Percentiles rank a stretch among this genome's conserved stretches.
Conservation (phyloP, 78 protist species). For the Planoprotostelium fungivorum region DNA sequence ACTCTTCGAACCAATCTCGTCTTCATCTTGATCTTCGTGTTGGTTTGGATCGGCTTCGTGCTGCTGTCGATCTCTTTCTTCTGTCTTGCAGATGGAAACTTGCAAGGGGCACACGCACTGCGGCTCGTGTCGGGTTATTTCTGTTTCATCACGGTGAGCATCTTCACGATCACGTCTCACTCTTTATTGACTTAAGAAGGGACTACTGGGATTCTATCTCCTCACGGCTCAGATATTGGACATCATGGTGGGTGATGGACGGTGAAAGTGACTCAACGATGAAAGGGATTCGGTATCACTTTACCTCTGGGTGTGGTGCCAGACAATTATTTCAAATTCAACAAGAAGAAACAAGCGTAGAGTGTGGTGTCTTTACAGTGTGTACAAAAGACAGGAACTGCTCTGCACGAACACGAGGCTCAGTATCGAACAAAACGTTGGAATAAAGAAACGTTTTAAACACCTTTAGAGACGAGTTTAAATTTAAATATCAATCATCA, state of each 20-base stretch:
- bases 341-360: too few relatives aligned
- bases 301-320: background rate
- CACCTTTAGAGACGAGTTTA: too few relatives aligned
- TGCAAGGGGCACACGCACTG: background rate
- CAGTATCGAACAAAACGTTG: too few relatives aligned
- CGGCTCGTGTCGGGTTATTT: background rate
- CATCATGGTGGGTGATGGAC: too few relatives aligned
- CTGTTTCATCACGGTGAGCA: background rate
- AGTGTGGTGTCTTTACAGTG: too few relatives aligned
- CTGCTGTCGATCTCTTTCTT: background rate
- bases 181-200: background rate
- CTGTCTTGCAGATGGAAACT: background rate
- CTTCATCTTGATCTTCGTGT: background rate
- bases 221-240: background rate
- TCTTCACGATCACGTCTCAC: background rate
- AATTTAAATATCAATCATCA: too few relatives aligned
- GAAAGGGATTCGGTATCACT: background rate
- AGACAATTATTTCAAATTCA: background rate
- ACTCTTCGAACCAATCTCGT: background rate
- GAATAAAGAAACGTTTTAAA: too few relatives aligned
- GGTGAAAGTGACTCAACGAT: too few relatives aligned
- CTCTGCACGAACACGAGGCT: too few relatives aligned
- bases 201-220: background rate
- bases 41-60: background rate
- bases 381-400: too few relatives aligned